Conservation (phyloP, 208 protist species). For the Leptomonas pyrrhocoris region DNA sequence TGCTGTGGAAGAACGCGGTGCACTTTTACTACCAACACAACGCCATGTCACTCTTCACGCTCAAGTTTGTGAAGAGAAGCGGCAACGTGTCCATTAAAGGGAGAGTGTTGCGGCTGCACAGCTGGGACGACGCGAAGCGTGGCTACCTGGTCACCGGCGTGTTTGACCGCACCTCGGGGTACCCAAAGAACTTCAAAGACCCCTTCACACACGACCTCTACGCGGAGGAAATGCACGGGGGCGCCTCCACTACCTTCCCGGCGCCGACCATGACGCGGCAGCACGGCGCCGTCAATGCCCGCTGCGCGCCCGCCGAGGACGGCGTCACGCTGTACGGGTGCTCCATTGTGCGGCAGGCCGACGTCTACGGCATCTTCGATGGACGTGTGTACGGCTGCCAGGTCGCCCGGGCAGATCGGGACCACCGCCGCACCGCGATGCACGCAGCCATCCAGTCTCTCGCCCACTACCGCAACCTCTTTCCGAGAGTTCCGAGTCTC, state of each 20-base stretch:
- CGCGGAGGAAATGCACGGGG: conserved; percentile 29
- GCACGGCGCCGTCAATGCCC: conserved; percentile 23
- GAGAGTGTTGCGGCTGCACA: conserved; percentile 44
- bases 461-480: conserved; percentile 46
- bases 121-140: conserved; percentile 77
- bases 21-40: conserved; percentile 85
- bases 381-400: conserved; percentile 66
- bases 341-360: conserved; percentile 15
- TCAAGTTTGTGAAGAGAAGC: conserved; percentile 53
- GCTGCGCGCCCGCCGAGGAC: conserved; percentile 19
- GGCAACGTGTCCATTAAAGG: conserved; percentile 48
- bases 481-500: conserved; percentile 61
- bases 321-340: conserved; percentile 47
- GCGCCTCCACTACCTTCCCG: conserved; percentile 24
- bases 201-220: conserved; percentile 19
- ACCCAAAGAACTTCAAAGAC: conserved; percentile 30
- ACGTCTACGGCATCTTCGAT: conserved; percentile 29
- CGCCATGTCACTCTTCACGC: conserved; percentile 47
- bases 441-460: conserved; percentile 63
- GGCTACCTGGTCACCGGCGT: conserved; percentile 79
- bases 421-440: conserved; percentile 38
- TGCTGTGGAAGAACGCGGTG: conserved; percentile 41
- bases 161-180: conserved; percentile 55
- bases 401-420: conserved; percentile 37
- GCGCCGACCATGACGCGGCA: conserved; percentile 23